These are phyloP conservation scores for Leccinum uliginosum DNA, from an alignment of 768 basidiomycete species.

Conservation along the genomic window DNA sequence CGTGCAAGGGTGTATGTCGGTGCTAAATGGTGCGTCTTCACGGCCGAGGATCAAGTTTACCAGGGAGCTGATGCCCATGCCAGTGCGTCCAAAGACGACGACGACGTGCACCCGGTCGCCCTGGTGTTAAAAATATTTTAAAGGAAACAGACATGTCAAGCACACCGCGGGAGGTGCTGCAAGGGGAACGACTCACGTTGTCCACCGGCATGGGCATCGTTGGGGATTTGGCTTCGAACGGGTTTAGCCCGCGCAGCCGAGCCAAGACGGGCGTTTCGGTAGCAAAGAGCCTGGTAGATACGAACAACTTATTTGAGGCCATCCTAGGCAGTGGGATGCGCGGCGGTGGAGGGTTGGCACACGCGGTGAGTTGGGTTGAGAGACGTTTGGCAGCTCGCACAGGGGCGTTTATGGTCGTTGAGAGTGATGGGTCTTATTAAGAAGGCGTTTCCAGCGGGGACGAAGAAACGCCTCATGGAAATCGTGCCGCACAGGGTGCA, in stretches of 20 bases:
- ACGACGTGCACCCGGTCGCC: constrained; percentile 29
- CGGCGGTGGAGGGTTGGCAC: constrained; percentile 4
- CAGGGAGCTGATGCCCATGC: constrained; percentile 30
- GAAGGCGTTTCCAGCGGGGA: constrained; percentile 14
- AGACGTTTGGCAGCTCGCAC: constrained; percentile 14
- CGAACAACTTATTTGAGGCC: constrained; percentile 23
- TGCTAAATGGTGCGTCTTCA: constrained; percentile 31
- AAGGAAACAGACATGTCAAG: background rate
- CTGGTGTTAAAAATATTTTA: constrained; percentile 6
- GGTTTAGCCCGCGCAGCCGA: constrained; percentile 24
- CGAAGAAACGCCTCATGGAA: constrained; percentile 27
- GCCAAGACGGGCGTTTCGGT: constrained; percentile 20
- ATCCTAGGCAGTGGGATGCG: constrained; percentile 11
- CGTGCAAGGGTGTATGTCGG: constrained; percentile 30
- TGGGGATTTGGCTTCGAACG: constrained; percentile 19
- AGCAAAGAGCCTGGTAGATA: constrained; percentile 17
- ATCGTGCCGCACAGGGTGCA: constrained; percentile 26
- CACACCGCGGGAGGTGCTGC: background rate
- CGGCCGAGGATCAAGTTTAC: constrained; percentile 30
- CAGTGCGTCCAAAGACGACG: constrained; percentile 32
- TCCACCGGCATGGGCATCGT: constrained; percentile 27
- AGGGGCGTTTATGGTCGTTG: constrained; percentile 16
- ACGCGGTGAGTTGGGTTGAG: constrained; percentile 14
- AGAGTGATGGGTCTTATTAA: constrained; percentile 17
- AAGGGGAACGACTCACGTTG: constrained; percentile 20